Conservation (phyloP, 306 rosid species). For the Cicer pinnatifidum region DNA sequence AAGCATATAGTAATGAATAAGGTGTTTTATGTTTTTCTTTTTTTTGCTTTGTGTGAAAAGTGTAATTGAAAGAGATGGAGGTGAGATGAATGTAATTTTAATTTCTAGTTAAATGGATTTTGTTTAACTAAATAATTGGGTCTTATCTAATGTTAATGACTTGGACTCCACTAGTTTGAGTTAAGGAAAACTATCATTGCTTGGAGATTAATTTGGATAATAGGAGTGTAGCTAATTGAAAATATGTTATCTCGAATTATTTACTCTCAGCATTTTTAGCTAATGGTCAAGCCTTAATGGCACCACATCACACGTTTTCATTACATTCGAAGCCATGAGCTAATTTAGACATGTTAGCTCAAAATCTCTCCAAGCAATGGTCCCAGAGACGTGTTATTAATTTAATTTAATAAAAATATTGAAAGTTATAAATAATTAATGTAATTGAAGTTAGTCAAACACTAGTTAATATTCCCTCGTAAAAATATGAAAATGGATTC, state of each 20-base stretch:
- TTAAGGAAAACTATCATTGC: not conserved
- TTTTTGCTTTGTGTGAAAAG: not conserved
- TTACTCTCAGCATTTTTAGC: not conserved
- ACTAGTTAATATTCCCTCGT: too few species aligned
- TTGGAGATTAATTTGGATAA: not conserved
- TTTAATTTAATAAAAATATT: too few species aligned
- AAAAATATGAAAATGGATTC: too few species aligned
- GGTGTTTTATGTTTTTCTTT: not conserved
- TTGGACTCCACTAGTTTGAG: not conserved
- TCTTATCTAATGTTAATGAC: too few species aligned
- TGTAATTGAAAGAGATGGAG: constrained; percentile 7
- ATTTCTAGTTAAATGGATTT: not conserved
- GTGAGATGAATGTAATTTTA: not conserved
- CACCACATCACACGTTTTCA: not conserved
- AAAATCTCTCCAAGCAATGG: too few species aligned
- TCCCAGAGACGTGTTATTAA: too few species aligned
- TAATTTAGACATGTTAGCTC: too few species aligned
- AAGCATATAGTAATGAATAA: not conserved
- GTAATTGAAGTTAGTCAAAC: too few species aligned
- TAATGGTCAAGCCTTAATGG: not conserved
- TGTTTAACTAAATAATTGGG: too few species aligned
- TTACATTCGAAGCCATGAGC: too few species aligned
- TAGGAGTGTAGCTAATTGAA: not conserved
- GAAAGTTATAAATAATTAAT: too few species aligned
- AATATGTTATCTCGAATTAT: not conserved